These are phyloP conservation scores for Astraeus odoratus DNA, from an alignment of 768 basidiomycete species.

Conservation along the genomic window DNA sequence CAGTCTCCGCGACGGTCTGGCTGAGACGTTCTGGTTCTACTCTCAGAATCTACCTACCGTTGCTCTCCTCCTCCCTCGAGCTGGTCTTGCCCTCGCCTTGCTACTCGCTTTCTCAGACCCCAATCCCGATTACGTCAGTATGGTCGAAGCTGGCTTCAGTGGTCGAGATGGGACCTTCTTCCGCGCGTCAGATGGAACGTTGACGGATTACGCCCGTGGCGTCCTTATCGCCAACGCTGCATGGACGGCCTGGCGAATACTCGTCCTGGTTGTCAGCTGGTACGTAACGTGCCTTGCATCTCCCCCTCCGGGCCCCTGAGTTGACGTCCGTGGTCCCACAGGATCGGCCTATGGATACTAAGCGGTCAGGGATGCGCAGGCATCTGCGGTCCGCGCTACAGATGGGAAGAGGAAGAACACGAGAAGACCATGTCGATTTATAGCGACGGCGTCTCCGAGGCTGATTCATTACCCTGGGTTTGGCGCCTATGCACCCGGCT, in stretches of 20 bases:
- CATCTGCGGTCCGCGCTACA: conserved; percentile 75
- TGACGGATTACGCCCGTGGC: conserved; percentile 74
- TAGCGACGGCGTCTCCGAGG: conserved; percentile 37
- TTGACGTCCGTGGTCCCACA: conserved; percentile 22
- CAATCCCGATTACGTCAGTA: conserved; percentile 38
- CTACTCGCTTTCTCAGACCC: conserved; percentile 58
- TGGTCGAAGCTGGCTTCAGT: conserved; percentile 41
- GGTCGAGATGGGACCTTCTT: conserved; percentile 75
- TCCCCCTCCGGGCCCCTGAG: not conserved
- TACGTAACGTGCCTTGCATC: conserved; percentile 17
- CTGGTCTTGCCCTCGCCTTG: conserved; percentile 65
- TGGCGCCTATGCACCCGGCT: conserved; percentile 70
- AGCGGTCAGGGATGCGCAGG: conserved; percentile 74
- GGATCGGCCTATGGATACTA: conserved; percentile 74
- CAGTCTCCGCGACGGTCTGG: conserved; percentile 49
- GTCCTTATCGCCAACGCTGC: conserved; percentile 73
- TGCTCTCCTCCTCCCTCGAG: conserved; percentile 75
- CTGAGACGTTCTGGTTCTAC: conserved; percentile 81
- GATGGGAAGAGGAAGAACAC: conserved; percentile 76
- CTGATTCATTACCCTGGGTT: conserved; percentile 59
- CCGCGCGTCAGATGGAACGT: conserved; percentile 48
- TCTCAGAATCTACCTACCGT: conserved; percentile 83
- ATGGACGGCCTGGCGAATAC: conserved; percentile 71
- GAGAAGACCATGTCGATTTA: conserved; percentile 52
- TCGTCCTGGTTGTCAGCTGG: conserved; percentile 69